A percentile compares a stretch with the other conserved stretches of the same genome.
These are phyloP conservation scores for Brassica hybrid DNA, from an alignment of 441 rosid genomes.

Conservation along the genomic window DNA sequence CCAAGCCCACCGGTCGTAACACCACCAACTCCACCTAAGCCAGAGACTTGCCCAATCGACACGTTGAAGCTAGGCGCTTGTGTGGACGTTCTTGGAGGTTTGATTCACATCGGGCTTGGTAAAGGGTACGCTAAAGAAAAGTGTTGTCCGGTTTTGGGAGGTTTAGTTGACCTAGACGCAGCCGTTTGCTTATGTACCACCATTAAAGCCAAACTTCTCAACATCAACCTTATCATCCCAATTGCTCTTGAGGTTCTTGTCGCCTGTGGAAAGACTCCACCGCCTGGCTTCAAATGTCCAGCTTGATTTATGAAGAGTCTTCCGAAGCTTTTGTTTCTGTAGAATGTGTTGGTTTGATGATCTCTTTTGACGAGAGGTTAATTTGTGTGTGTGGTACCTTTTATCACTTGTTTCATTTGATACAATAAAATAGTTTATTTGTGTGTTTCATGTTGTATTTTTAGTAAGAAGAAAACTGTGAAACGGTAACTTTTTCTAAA, in stretches of 20 bases:
- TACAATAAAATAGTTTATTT: constrained; percentile 34
- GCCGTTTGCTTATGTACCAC: constrained; percentile 86
- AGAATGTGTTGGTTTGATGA: constrained; percentile 18
- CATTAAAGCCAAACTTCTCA: constrained; percentile 71
- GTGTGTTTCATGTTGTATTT: constrained; percentile 30
- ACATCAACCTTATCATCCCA: constrained; percentile 61
- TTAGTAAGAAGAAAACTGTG: constrained; percentile 23
- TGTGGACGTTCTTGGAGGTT: constrained; percentile 79
- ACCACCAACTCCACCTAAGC: constrained; percentile 49
- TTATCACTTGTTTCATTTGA: constrained; percentile 18
- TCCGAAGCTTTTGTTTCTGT: constrained; percentile 21
- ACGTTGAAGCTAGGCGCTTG: constrained; percentile 72
- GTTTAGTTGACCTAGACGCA: constrained; percentile 73
- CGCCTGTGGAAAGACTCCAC: constrained; percentile 78
- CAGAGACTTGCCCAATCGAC: constrained; percentile 72
- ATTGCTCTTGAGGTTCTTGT: constrained; percentile 76
- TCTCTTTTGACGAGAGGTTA: constrained; percentile 14
- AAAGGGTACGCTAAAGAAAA: constrained; percentile 54
- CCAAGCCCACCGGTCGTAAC: constrained; percentile 30
- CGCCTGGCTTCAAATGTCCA: constrained; percentile 68
- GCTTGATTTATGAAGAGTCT: constrained; percentile 38
- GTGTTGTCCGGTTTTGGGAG: constrained; percentile 79
- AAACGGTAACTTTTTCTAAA: constrained; percentile 3
- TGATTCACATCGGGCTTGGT: constrained; percentile 68
- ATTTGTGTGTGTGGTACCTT: constrained; percentile 18